Conservation (phyloP, 805 yeast species). For the Candida michaelii region DNA sequence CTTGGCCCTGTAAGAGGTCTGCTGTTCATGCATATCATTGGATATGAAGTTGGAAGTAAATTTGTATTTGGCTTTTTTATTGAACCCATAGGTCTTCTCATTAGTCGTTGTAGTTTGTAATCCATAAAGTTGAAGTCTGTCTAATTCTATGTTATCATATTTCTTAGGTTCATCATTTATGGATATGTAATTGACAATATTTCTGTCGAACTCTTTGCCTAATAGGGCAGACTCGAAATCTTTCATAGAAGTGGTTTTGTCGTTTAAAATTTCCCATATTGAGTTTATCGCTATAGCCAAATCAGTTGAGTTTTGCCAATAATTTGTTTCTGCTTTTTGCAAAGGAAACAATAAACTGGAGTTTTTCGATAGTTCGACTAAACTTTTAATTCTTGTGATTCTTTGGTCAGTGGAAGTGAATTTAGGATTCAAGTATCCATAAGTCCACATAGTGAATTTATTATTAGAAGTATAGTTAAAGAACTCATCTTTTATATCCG, state of each 20-base stretch:
- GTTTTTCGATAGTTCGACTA: constrained; percentile 44
- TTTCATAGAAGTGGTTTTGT: constrained; percentile 38
- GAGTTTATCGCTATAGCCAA: constrained; percentile 29
- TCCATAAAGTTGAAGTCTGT: constrained; percentile 1
- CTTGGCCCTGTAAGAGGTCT: constrained; percentile 8
- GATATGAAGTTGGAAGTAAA: constrained; percentile 10
- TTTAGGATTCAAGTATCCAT: constrained; percentile 21
- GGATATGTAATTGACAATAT: constrained; percentile 43
- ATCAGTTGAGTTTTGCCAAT: constrained; percentile 24
- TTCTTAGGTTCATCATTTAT: background rate
- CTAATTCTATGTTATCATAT: background rate
- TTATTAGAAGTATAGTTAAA: constrained; percentile 38
- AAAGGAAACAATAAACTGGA: constrained; percentile 62
- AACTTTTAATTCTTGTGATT: constrained; percentile 46
- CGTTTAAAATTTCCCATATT: constrained; percentile 38
- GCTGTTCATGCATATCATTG: constrained; percentile 7
- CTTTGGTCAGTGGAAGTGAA: constrained; percentile 8
- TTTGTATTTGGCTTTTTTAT: constrained; percentile 3
- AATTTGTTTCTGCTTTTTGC: constrained; percentile 12
- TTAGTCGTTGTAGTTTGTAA: background rate
- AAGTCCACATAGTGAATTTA: constrained; percentile 38
- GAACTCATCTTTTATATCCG: constrained; percentile 68
- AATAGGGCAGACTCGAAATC: constrained; percentile 44
- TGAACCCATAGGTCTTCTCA: constrained; percentile 11
- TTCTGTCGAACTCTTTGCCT: constrained; percentile 43